Evolutionary conservation across 1,139 yeast species (phyloP), one percentile per base, ranked within the genome.

Genomic region (Saccharomycopsis phalli): DNA sequence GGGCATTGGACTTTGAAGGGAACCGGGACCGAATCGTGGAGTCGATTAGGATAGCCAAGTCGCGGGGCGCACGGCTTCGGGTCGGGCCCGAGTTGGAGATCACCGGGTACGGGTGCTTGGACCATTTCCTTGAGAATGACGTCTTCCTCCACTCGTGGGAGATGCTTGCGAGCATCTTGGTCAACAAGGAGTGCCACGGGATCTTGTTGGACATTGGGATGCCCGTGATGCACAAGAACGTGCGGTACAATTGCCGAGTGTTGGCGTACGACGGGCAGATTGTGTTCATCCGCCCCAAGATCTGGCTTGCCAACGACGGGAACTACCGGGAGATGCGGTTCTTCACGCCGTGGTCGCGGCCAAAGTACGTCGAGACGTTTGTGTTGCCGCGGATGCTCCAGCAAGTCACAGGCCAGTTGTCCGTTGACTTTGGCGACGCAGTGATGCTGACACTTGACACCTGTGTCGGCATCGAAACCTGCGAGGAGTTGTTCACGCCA

Each of bases 1-100:
- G 99, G 99, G 95, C 98, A 0, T 68, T 93, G 47, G 99, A 93
- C 61, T 93, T 86, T 61, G 97, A 91, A 59, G 99, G 98, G 4
- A 93, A 93, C 60, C 71, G 95, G 43, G 95, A 87, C 55, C 68
- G 99, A 42, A 91, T 93, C 51, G 55, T 91, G 28, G 79, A 81
- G 54, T 81, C 94, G 47, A 88, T 93, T 53, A 59, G 59, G 27
- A 68, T 73, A 41, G 95, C 98, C 41, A 88, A 88, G 55, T 59
- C 62, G 18, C 69, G 66, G 47, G 86, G 87, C 7, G 94, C 99
- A 0, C 67, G 69, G 28, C 69, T 93, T 42, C 71, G 99, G 55
- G 95, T 93, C 17, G 99, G 99, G 1, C 98, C 98, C 1, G 99
- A 93, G 58, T 69, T 93, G 35, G 99, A 93, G 59, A 67, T 93